These are phyloP conservation scores for Micractinium sp. DNA, from an alignment of 139 green algal genomes.

Conservation along the genomic window DNA sequence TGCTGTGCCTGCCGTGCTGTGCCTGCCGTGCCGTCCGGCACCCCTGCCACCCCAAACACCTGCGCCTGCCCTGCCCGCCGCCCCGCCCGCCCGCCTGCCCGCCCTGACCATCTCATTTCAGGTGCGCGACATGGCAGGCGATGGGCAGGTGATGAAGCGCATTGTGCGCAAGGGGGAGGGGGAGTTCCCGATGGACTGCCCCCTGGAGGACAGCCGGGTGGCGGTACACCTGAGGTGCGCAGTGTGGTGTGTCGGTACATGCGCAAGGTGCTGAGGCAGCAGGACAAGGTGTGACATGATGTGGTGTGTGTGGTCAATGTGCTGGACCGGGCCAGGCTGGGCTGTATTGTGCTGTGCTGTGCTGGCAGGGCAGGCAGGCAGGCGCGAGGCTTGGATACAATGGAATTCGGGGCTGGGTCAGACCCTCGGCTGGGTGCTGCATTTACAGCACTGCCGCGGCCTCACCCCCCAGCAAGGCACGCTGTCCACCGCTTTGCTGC, in stretches of 20 bases:
- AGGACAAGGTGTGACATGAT: too few species aligned
- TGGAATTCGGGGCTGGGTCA: too few species aligned
- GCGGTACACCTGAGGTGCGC: constrained; percentile 58
- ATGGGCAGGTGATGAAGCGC: constrained; percentile 76
- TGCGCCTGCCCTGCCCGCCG: background rate
- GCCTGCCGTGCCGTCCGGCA: background rate
- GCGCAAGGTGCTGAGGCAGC: background rate
- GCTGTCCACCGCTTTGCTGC: background rate
- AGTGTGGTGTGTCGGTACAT: background rate
- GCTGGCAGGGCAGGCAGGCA: too few species aligned
- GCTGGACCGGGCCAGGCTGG: too few species aligned
- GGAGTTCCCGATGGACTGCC: constrained; percentile 87
- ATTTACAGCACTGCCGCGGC: too few species aligned
- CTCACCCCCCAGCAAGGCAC: too few species aligned
- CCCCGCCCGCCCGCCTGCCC: background rate
- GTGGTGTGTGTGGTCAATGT: too few species aligned
- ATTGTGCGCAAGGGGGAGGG: constrained; percentile 68
- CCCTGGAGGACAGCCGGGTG: constrained; percentile 80
- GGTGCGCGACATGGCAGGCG: constrained; percentile 82
- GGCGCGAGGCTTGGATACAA: too few species aligned
- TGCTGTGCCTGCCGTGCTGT: background rate
- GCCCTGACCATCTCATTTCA: constrained; percentile 29
- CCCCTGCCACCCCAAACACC: background rate
- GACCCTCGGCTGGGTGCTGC: too few species aligned
- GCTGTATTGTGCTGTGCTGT: too few species aligned